Evolutionary conservation across 257 asterid genomes (phyloP).

Genomic region (Coffea eugenioides): DNA sequence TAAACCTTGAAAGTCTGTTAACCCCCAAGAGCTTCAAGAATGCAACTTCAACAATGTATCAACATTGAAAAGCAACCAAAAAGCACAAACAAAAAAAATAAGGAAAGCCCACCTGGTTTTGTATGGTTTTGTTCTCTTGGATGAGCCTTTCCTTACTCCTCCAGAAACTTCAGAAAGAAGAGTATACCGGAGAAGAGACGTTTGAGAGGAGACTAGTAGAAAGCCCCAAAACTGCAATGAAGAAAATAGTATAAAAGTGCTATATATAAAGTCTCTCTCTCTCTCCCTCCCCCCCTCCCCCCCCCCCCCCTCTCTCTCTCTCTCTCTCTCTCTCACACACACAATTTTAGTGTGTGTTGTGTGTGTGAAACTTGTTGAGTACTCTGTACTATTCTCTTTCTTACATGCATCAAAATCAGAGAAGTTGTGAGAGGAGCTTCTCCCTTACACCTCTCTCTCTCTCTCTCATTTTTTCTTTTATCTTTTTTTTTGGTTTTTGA

Average conservation of each 20-base stretch:
- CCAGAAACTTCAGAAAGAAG: conserved; percentile 10
- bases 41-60: conserved; percentile 5
- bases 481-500: conserved; percentile 6
- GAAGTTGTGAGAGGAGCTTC: conserved; percentile 54
- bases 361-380: conserved; percentile 50
- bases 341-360: conserved; percentile 13
- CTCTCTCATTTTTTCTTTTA: conserved; percentile 4
- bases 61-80: background rate
- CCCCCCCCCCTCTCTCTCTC: conserved; percentile 26
- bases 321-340: conserved; percentile 11
- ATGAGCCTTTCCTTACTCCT: conserved; percentile 2
- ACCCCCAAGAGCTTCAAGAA: conserved; percentile 2
- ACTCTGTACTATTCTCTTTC: conserved; percentile 37
- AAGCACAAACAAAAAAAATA: background rate
- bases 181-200: background rate
- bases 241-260: conserved; percentile 9
- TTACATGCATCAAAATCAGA: conserved; percentile 71
- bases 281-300: conserved; percentile 24
- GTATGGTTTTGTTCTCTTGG: background rate
- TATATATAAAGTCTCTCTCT: conserved; percentile 16
- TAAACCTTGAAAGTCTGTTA: background rate
- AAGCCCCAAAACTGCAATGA: conserved; percentile 31
- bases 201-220: background rate
- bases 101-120: conserved; percentile 24
- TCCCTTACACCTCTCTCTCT: conserved; percentile 35